Evolutionary conservation across 768 basidiomycete species (phyloP), one percentile per base, ranked within the genome.

Genomic region (Boletus subparvulus): DNA sequence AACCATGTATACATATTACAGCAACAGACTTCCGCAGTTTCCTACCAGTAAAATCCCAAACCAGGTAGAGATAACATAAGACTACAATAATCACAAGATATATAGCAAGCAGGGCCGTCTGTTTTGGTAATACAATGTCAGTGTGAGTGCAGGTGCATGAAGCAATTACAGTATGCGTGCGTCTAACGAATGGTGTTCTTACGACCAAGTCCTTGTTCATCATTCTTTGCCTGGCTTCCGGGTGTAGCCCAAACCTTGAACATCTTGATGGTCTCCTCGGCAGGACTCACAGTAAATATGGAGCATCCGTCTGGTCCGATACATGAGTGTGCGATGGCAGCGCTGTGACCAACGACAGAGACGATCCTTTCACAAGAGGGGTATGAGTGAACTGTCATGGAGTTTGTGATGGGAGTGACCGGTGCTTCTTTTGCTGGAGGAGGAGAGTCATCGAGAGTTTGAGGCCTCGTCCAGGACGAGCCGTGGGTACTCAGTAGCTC

Each of bases 401-500:
- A 73, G 67, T 80, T 78, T 59, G 75, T 75, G 49, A 70, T 73
- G 17, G 64, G 62, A 49, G 64, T 63, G 30, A 39, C 39, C 14
- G 58, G 67, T 44, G 65, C 49, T 41, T 71, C 58, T 55, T 67
- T 66, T 35, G 59, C 40, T 12, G 61, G 51, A 24, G 65, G 61
- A 13, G 67, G 62, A n/a, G 46, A 36, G 4, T 60, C 63, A 10
- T 60, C 55, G 24, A 61, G 37, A 16, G 42, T 37, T 43, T 72
- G 72, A 35, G 62, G 55, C 37, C 44, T 57, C 11, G 57, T 57
- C 71, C 73, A 72, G 32, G 58, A 65, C 48, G 68, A 68, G 54
- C 74, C 91, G 63, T 94, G 90, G 3, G 91, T 90, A 42, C 84
- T 90, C n/a, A 96, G 72, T 36, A 97, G 72, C 65, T 96, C 94